These are phyloP conservation scores for Lagenaria siceraria DNA, from an alignment of 306 rosid species.

Conservation along the genomic window DNA sequence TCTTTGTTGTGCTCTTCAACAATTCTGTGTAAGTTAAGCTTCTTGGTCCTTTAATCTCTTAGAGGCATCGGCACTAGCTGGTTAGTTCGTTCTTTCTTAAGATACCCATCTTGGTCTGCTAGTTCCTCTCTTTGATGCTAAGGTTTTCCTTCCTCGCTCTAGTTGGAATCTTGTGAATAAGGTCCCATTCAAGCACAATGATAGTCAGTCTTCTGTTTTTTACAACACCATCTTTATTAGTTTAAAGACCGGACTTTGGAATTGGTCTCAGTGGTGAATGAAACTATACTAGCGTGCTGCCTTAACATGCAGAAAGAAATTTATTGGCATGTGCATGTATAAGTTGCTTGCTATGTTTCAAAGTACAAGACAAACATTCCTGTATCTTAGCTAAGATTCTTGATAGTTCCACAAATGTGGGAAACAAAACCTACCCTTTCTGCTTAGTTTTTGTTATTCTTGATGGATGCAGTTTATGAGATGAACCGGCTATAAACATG, in stretches of 20 bases:
- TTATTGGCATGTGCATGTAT: neutral
- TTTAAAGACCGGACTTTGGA: neutral
- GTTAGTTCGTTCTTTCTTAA: too few species aligned
- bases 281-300: too few species aligned
- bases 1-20: too few species aligned
- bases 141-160: neutral
- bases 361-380: neutral
- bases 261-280: neutral
- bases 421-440: neutral
- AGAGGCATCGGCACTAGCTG: too few species aligned
- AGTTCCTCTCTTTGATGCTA: neutral
- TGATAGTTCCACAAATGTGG: neutral
- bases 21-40: too few species aligned
- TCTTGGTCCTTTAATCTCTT: too few species aligned
- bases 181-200: neutral
- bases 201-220: neutral
- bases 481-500: neutral
- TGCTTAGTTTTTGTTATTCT: neutral
- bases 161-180: neutral
- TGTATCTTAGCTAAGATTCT: neutral
- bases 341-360: neutral
- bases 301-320: neutral
- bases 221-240: neutral
- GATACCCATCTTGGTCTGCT: too few species aligned
- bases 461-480: neutral